Evolutionary conservation across 164 flowering plant genomes (phyloP).

Genomic region (Brasenia schreberi): DNA sequence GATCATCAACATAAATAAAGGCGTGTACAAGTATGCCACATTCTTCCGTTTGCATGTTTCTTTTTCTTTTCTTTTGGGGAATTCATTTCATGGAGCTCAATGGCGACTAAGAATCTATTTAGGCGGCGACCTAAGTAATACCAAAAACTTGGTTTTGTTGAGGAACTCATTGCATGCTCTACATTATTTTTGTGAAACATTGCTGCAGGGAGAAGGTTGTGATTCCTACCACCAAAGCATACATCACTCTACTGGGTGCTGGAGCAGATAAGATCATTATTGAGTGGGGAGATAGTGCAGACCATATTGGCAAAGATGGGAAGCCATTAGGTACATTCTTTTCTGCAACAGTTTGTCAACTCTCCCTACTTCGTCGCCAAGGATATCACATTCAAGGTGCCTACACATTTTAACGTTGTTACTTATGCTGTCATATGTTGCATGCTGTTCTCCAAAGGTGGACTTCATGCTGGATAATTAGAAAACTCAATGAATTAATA

Average conservation of each 20-base stretch:
- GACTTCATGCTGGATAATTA: too few species aligned
- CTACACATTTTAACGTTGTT: neutral
- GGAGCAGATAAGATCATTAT: constrained; percentile 36
- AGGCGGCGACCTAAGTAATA: too few species aligned
- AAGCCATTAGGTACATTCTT: constrained; percentile 37
- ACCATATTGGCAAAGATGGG: constrained; percentile 22
- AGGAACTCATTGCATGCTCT: neutral
- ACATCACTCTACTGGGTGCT: constrained; percentile 34
- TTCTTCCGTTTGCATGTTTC: neutral
- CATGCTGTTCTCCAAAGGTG: too few species aligned
- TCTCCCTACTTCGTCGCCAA: constrained; percentile 43
- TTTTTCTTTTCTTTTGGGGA: too few species aligned
- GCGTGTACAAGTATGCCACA: constrained; percentile 34
- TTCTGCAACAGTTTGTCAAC: constrained; percentile 43
- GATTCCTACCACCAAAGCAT: constrained; percentile 35
- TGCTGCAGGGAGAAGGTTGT: constrained; percentile 44
- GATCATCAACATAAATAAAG: constrained; percentile 32
- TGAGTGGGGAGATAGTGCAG: constrained; percentile 48
- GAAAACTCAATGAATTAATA: too few species aligned
- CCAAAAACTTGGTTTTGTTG: too few species aligned
- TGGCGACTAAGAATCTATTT: too few species aligned
- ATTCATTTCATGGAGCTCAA: too few species aligned
- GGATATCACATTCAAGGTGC: constrained; percentile 48
- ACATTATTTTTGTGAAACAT: neutral
- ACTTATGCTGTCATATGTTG: too few species aligned